Percentiles rank a stretch among this genome's conserved stretches.
These are phyloP conservation scores for Trichocladium antarcticum DNA, from an alignment of 495 filamentous ascomycete species.

Conservation along the genomic window DNA sequence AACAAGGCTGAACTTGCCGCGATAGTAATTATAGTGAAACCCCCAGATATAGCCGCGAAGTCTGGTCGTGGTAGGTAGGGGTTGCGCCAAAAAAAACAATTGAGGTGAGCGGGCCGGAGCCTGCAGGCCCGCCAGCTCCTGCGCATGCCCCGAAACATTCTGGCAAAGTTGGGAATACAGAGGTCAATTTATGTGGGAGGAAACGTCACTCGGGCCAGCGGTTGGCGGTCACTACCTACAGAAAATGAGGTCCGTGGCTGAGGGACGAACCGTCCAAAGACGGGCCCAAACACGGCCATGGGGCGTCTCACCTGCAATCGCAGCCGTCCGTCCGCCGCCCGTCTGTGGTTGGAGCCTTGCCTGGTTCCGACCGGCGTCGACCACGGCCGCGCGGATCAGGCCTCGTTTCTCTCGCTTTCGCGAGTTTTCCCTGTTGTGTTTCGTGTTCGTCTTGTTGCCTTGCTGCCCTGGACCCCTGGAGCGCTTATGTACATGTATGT, in stretches of 20 bases:
- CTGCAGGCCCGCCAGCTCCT: too few species aligned
- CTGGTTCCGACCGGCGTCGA: not conserved
- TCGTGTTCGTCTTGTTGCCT: not conserved
- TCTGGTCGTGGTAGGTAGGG: too few species aligned
- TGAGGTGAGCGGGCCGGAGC: too few species aligned
- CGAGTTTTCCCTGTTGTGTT: not conserved
- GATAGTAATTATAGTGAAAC: too few species aligned
- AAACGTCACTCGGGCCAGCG: too few species aligned
- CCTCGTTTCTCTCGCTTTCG: not conserved
- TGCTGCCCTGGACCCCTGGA: not conserved
- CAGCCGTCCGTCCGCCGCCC: not conserved
- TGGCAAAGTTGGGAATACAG: too few species aligned
- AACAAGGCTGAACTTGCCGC: too few species aligned
- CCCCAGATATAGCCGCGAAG: too few species aligned
- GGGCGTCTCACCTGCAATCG: constrained; percentile 2
- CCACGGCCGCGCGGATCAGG: not conserved
- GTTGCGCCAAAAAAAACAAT: too few species aligned
- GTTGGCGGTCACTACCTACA: not conserved
- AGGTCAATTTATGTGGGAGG: not conserved
- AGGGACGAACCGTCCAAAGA: too few species aligned
- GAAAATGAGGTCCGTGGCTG: not conserved
- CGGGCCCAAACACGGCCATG: not conserved
- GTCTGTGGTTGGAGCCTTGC: not conserved
- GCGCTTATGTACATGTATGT: too few species aligned
- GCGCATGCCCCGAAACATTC: not conserved